phyloP scores from a whole-genome alignment of 495 filamentous ascomycete genomes.

The Daldinia grandis region DNA sequence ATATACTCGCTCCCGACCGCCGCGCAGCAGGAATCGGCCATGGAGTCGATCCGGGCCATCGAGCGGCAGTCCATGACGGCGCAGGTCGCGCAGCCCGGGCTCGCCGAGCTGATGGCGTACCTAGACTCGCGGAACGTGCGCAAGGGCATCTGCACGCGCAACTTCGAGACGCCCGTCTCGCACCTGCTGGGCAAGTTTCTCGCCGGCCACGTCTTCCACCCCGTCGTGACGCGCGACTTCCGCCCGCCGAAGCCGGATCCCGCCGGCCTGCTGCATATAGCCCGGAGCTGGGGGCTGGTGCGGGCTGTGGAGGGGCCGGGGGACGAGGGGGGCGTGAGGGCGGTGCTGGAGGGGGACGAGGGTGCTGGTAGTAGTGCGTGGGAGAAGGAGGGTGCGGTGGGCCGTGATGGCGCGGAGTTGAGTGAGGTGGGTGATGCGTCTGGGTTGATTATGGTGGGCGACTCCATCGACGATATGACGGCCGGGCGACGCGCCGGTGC shows the following conservation, averaged over 20 bases:
- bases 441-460: conserved; percentile 72
- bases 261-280: conserved; percentile 86
- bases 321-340: conserved; percentile 31
- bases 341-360: conserved; percentile 21
- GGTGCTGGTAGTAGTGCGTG: conserved; percentile 9
- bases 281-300: conserved; percentile 72
- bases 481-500: conserved; percentile 85
- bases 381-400: conserved; percentile 29
- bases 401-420: conserved; percentile 22
- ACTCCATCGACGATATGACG: conserved; percentile 93
- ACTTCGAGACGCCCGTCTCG: conserved; percentile 77
- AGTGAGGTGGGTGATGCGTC: conserved; percentile 57
- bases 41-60: conserved; percentile 76
- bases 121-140: conserved; percentile 69
- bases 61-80: conserved; percentile 80
- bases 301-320: conserved; percentile 46
- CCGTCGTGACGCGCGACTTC: conserved; percentile 88
- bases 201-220: conserved; percentile 69
- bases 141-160: conserved; percentile 91
- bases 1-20: conserved; percentile 73
- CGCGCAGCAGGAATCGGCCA: conserved; percentile 67
- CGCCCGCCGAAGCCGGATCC: conserved; percentile 87
- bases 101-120: conserved; percentile 78
- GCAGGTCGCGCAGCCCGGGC: conserved; percentile 82
- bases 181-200: conserved; percentile 81